Evolutionary conservation across 148 eudicot genomes (phyloP).

Genomic region (Rhododendron williamsianum): DNA sequence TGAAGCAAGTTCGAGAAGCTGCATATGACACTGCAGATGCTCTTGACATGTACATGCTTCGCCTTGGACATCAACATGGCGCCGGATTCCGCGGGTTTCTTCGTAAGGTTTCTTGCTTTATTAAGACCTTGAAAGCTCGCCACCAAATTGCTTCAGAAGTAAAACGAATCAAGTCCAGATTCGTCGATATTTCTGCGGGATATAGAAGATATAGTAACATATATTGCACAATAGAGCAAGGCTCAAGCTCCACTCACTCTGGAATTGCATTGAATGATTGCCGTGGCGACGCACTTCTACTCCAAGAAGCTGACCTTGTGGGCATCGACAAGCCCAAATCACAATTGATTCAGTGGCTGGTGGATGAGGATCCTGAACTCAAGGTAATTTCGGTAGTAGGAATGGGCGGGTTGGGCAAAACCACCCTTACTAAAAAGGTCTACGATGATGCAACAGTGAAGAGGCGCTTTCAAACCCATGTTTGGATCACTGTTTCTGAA

Average conservation of each 20-base stretch:
- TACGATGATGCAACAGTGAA: background rate
- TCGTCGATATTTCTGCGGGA: background rate
- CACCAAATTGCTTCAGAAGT: background rate
- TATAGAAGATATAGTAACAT: background rate
- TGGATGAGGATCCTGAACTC: background rate
- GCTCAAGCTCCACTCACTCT: background rate
- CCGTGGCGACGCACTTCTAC: constrained; percentile 15
- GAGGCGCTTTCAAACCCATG: background rate
- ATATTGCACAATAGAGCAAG: background rate
- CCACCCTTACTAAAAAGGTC: background rate
- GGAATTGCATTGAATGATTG: background rate
- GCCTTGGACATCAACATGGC: background rate
- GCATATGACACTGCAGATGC: background rate
- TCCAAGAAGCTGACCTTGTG: constrained; percentile 12
- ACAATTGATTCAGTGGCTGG: background rate
- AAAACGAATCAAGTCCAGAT: background rate
- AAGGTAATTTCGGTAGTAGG: constrained; percentile 6
- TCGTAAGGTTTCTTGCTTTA: background rate
- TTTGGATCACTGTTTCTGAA: background rate
- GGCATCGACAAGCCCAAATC: background rate
- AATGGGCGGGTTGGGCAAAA: constrained; percentile 5
- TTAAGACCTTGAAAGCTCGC: background rate
- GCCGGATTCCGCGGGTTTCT: background rate
- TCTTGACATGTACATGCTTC: background rate
- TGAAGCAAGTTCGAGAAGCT: constrained; percentile 14